Evolutionary conservation across 2,329 filamentous ascomycete genomes (phyloP).

Genomic region (Thermothelomyces thermophilus): DNA sequence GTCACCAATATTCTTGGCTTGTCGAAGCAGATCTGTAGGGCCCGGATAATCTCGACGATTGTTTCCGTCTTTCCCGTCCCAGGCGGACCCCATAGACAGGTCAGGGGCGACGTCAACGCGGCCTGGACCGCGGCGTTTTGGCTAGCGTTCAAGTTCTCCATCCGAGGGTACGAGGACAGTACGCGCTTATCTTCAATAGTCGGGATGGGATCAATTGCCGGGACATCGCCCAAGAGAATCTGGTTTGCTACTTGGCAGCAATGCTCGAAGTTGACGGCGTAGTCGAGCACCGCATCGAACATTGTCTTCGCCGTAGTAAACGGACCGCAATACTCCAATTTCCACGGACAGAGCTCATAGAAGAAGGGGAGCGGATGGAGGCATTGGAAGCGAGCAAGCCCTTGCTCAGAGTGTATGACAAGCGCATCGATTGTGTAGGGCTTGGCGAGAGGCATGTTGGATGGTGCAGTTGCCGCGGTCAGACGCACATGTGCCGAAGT

Average conservation of each 20-base stretch:
- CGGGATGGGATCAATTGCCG: too few relatives aligned
- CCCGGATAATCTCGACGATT: constrained; percentile 33
- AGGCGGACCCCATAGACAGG: constrained; percentile 39
- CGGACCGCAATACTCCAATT: constrained; percentile 33
- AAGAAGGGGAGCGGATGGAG: constrained; percentile 34
- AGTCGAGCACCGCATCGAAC: constrained; percentile 32
- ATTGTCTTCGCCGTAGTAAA: constrained; percentile 36
- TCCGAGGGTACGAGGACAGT: neutral
- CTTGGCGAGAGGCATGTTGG: constrained; percentile 27
- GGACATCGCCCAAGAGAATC: constrained; percentile 6
- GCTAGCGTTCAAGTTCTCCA: neutral
- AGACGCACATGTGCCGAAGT: constrained; percentile 32
- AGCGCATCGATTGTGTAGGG: constrained; percentile 35
- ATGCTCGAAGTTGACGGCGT: constrained; percentile 27
- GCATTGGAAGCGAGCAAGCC: constrained; percentile 31
- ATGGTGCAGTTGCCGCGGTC: constrained; percentile 28
- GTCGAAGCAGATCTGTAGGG: constrained; percentile 26
- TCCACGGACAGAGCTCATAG: constrained; percentile 33
- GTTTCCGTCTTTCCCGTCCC: constrained; percentile 41
- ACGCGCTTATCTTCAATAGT: neutral
- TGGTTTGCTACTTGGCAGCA: constrained; percentile 30
- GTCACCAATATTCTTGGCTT: constrained; percentile 32
- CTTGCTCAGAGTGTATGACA: constrained; percentile 29
- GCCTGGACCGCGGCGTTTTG: constrained; percentile 31
- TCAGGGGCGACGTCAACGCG: constrained; percentile 29